phyloP scores from a whole-genome alignment of 2,329 filamentous ascomycete species.

The Hansfordia pulvinata region DNA sequence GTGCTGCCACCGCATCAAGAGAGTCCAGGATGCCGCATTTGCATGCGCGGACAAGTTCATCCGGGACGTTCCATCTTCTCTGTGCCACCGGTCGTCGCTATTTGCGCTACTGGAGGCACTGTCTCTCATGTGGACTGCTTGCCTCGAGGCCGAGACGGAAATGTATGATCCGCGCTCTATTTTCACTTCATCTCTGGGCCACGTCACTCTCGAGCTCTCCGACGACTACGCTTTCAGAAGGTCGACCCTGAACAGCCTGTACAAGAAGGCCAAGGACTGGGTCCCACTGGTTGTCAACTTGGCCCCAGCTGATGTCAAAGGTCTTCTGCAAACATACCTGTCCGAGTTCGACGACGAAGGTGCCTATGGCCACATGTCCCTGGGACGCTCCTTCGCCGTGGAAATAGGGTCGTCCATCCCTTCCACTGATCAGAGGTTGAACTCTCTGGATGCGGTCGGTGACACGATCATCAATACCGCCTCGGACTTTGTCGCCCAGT shows the following conservation, averaged over 20 bases:
- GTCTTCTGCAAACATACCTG: constrained; percentile 86
- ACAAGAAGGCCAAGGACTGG: constrained; percentile 68
- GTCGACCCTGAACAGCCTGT: constrained; percentile 63
- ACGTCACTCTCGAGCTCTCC: constrained; percentile 78
- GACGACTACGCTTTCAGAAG: constrained; percentile 80
- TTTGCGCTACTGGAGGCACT: constrained; percentile 88
- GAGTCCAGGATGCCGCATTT: constrained; percentile 79
- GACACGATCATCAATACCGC: constrained; percentile 74
- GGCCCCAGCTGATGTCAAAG: constrained; percentile 87
- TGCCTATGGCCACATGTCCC: constrained; percentile 77
- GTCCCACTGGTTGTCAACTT: constrained; percentile 68
- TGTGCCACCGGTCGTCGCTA: constrained; percentile 81
- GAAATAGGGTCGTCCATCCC: constrained; percentile 86
- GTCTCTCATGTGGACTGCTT: constrained; percentile 90
- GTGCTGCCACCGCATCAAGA: constrained; percentile 87
- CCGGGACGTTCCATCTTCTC: constrained; percentile 67
- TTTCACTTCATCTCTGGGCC: constrained; percentile 64
- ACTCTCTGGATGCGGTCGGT: constrained; percentile 64
- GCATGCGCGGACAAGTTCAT: constrained; percentile 78
- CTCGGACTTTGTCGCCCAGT: constrained; percentile 93
- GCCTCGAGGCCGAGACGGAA: constrained; percentile 86
- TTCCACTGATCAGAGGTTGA: constrained; percentile 70
- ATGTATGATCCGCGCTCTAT: constrained; percentile 78
- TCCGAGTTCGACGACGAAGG: constrained; percentile 91
- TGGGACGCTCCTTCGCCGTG: constrained; percentile 86